These are phyloP conservation scores for Ophiostoma ips DNA, from an alignment of 2,329 filamentous ascomycete genomes.

Conservation along the genomic window DNA sequence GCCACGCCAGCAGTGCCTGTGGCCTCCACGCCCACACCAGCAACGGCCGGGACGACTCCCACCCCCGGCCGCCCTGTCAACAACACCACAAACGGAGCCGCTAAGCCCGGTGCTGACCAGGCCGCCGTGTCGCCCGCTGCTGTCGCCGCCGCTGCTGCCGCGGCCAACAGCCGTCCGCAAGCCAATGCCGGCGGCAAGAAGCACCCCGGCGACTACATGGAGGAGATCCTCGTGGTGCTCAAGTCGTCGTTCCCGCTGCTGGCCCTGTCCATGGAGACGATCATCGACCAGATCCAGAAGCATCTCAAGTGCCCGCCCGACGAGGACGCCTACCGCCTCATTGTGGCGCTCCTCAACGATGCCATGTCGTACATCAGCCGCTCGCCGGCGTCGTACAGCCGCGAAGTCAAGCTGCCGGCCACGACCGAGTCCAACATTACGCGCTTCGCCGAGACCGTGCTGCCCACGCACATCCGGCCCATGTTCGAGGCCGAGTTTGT, in stretches of 20 bases:
- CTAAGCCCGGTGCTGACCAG: neutral
- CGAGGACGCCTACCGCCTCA: conserved; percentile 92
- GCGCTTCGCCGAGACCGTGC: conserved; percentile 87
- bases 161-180: neutral
- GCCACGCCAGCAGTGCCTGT: conserved; percentile 5
- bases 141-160: conserved; percentile 6
- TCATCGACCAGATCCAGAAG: conserved; percentile 98
- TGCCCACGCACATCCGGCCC: conserved; percentile 87
- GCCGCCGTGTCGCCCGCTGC: neutral
- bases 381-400: conserved; percentile 72
- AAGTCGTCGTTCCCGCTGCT: conserved; percentile 96
- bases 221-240: conserved; percentile 87
- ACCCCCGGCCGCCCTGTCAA: neutral
- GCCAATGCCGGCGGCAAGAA: conserved; percentile 36
- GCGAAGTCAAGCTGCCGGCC: conserved; percentile 76
- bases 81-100: neutral
- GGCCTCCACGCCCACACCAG: neutral
- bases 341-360: conserved; percentile 94
- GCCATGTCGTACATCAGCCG: conserved; percentile 84
- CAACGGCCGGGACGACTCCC: neutral
- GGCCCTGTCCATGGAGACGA: conserved; percentile 96
- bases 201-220: conserved; percentile 90
- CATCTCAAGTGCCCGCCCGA: conserved; percentile 98
- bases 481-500: conserved; percentile 98
- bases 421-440: conserved; percentile 95